Evolutionary conservation across 352 stramenopile species (phyloP).

Genomic region (Pythium plurisporium): DNA sequence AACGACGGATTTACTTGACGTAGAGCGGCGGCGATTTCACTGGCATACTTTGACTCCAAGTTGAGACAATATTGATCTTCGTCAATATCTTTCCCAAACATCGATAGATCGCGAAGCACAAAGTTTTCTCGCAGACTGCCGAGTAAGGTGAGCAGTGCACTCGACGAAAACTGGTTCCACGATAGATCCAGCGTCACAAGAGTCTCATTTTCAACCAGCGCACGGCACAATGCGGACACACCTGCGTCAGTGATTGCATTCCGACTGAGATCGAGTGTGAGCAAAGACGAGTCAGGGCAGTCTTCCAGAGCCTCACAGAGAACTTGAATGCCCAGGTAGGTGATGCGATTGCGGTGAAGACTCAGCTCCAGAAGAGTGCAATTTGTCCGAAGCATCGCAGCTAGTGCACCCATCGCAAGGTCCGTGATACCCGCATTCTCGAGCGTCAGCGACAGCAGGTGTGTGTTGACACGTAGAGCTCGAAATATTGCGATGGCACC

Average conservation of each 20-base stretch:
- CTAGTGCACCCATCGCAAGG: constrained; percentile 42
- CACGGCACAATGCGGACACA: constrained; percentile 33
- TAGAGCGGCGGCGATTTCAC: constrained; percentile 39
- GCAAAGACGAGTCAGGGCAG: constrained; percentile 50
- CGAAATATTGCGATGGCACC: constrained; percentile 48
- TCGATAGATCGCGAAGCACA: constrained; percentile 40
- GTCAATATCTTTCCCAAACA: constrained; percentile 49
- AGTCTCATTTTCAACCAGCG: constrained; percentile 68
- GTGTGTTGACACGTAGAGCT: constrained; percentile 43
- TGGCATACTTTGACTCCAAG: constrained; percentile 49
- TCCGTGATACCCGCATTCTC: constrained; percentile 49
- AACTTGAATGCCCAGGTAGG: constrained; percentile 36
- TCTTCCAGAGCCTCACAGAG: constrained; percentile 58
- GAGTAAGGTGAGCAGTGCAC: constrained; percentile 39
- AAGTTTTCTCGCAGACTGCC: constrained; percentile 51
- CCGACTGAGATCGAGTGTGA: constrained; percentile 50
- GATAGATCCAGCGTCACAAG: constrained; percentile 58
- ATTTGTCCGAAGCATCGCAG: constrained; percentile 58
- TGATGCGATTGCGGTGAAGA: constrained; percentile 49
- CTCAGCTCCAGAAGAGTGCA: constrained; percentile 50
- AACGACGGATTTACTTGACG: constrained; percentile 53
- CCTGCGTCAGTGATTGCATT: constrained; percentile 51
- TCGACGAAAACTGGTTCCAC: constrained; percentile 55
- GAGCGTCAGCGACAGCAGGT: constrained; percentile 44
- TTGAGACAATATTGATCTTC: constrained; percentile 49